Percentiles rank a stretch among this genome's conserved stretches.
These are phyloP conservation scores for Mycena pura DNA, from an alignment of 768 basidiomycete genomes.

Conservation along the genomic window DNA sequence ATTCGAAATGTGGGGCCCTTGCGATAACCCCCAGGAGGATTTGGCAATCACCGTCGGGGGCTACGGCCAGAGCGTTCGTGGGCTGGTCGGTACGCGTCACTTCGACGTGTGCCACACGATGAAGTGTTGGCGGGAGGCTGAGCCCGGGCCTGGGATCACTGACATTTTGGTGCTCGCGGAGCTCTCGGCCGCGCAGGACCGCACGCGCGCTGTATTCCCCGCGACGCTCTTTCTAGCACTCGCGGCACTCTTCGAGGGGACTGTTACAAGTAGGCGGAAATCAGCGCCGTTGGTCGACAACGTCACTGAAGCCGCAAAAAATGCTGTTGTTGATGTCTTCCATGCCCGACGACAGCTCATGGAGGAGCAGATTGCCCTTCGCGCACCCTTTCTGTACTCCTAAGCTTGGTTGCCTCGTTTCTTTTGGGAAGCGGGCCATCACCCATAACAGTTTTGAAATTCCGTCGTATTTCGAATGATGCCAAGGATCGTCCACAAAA, in stretches of 20 bases:
- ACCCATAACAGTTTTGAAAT: too few relatives aligned
- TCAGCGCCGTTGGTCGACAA: background rate
- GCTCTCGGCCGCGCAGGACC: background rate
- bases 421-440: too few relatives aligned
- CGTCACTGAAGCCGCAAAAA: background rate
- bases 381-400: too few relatives aligned
- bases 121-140: too few relatives aligned
- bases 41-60: background rate
- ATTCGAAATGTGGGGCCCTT: background rate
- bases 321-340: background rate
- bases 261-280: background rate
- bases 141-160: background rate
- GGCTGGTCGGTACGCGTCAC: constrained; percentile 1
- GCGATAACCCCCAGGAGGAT: background rate
- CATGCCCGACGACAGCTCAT: background rate
- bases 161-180: constrained; percentile 11
- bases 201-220: background rate
- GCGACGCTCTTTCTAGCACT: background rate
- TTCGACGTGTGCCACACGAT: constrained; percentile 12
- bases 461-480: too few relatives aligned
- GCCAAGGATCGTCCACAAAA: too few relatives aligned
- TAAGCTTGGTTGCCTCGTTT: too few relatives aligned
- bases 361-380: background rate
- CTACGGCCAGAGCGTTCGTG: background rate
- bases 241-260: background rate